phyloP scores from a whole-genome alignment of 345 rosid genomes.

The Camelina sativa region DNA sequence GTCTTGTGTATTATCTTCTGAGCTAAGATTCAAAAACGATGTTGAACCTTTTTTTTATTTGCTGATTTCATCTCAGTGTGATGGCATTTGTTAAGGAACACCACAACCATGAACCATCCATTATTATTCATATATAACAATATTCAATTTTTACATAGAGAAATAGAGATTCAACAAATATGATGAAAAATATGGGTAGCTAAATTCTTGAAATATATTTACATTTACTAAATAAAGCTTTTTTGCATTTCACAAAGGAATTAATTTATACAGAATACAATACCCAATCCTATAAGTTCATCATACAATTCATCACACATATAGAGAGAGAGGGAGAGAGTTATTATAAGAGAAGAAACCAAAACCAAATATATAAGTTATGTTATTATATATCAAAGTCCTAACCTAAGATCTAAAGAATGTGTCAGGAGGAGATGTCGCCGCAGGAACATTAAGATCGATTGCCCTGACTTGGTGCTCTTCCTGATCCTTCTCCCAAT shows the following conservation, averaged over 20 bases:
- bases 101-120: too few species aligned
- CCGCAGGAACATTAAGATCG: conserved; percentile 75
- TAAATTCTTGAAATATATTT: background rate
- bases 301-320: conserved; percentile 1
- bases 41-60: background rate
- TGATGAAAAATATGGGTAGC: background rate
- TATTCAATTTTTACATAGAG: background rate
- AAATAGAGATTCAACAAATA: background rate
- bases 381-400: conserved; percentile 44
- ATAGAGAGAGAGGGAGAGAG: conserved; percentile 24
- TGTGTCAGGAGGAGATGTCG: conserved; percentile 52
- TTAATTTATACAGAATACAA: conserved; percentile 9
- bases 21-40: background rate
- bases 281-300: conserved; percentile 22
- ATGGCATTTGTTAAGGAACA: background rate
- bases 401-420: conserved; percentile 72
- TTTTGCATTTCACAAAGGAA: background rate
- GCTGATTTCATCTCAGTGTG: background rate
- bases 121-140: too few species aligned
- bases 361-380: conserved; percentile 4
- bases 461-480: conserved; percentile 39
- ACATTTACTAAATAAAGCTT: background rate
- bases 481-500: conserved; percentile 60
- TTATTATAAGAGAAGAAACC: background rate
- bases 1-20: background rate